phyloP scores from a whole-genome alignment of 148 eudicot species.

The Fagopyrum esculentum region DNA sequence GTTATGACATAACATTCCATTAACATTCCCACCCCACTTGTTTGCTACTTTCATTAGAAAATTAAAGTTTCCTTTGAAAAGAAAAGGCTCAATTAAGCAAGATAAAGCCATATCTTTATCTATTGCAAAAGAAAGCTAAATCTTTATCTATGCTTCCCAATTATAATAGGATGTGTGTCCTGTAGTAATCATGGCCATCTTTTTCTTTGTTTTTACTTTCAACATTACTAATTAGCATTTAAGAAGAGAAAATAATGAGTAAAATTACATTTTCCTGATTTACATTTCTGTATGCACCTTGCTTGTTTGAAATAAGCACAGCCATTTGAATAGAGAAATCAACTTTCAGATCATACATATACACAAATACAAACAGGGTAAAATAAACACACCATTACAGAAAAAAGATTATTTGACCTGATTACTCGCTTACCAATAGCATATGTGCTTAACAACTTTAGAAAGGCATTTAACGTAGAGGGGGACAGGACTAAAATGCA shows the following conservation, averaged over 20 bases:
- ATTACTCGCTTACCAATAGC: constrained; percentile 7
- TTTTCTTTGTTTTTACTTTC: not conserved
- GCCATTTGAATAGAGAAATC: not conserved
- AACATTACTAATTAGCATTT: not conserved
- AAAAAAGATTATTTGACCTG: constrained; percentile 19
- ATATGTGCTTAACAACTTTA: constrained; percentile 6
- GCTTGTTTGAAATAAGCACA: not conserved
- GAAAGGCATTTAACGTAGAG: not conserved
- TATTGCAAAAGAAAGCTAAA: not conserved
- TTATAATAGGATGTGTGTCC: constrained; percentile 7
- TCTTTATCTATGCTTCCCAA: not conserved
- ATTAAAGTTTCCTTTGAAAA: not conserved
- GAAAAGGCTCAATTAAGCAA: not conserved
- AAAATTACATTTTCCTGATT: not conserved
- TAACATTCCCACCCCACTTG: not conserved
- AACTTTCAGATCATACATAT: not conserved
- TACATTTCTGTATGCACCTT: not conserved
- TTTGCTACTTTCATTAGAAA: not conserved
- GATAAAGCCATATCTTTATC: not conserved
- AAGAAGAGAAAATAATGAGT: not conserved
- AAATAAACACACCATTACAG: constrained; percentile 16
- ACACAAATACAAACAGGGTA: not conserved
- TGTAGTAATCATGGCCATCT: not conserved
- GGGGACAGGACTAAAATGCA: not conserved
- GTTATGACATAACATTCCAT: constrained; percentile 6